Base-by-base conservation (phyloP, 2,329 filamentous ascomycete species). In the Hypomyces rosellus region DNA sequence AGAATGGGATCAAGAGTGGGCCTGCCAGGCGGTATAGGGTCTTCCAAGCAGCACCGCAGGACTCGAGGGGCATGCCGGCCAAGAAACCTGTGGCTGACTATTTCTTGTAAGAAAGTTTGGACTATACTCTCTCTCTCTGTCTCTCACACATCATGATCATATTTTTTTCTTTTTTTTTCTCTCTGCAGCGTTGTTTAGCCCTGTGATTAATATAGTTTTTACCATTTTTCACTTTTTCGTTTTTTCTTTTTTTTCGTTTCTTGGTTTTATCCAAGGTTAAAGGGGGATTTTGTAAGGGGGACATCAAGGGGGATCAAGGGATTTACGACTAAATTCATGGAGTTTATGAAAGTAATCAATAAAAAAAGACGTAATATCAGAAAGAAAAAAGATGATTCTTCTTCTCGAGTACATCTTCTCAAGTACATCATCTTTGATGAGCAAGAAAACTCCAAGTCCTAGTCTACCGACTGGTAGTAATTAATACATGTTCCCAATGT, bases 31-130 rank as follows among this genome's bases (percentile, higher is more conserved):
- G 93, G 58, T 99, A 99, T 70, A 77, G 92, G 34, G 92, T 99
- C 9, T 99, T 99, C 65, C 91, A 97, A 63, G 93, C 93, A 0
- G 93, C 93, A 48, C 91, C 93, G 47, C 93, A 99, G 72, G 93
- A 97, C 68, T 90, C 87, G 2, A 80, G 93, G 61, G 93, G 93
- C 4, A 99, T 99, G 93, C 93, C 93, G 52, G 93, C 93, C 3
- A 99, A 99, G 80, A 97, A 97, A 70, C 93, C 93, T 3, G 89
- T 96, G 48, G 90, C 90, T 13, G 92, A 97, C 71, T 99, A 97
- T 74, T 99, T 99, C 69, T 74, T 99, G 70, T 84, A 20, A 53
- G n/a, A 18, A 6, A 9, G 16, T 4, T 14, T 13, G 22, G 11
- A 13, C 41, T 13, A 9, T 25, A 14, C 18, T 16, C 8, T 13